Evolutionary conservation across 106 monocot species (phyloP).

Genomic region (Dendrobium chrysotoxum): DNA sequence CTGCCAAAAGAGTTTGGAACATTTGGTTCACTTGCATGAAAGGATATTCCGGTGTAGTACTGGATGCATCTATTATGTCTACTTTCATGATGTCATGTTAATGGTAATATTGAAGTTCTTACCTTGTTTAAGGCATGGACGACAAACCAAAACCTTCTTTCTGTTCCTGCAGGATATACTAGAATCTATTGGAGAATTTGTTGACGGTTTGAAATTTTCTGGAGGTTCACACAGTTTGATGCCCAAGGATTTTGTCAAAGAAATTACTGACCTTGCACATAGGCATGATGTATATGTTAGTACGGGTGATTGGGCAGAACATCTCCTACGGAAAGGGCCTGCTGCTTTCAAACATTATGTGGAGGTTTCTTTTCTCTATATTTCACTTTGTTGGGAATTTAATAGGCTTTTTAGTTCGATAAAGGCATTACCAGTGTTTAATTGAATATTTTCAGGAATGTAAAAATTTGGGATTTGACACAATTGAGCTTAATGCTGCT

Average conservation of each 20-base stretch:
- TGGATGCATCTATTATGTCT: not conserved
- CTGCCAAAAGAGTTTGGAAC: too few species aligned
- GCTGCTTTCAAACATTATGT: conserved; percentile 63
- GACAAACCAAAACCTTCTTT: not conserved
- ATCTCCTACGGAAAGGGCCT: conserved; percentile 59
- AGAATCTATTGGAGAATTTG: conserved; percentile 62
- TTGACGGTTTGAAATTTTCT: conserved; percentile 84
- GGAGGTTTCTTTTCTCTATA: conserved; percentile 33
- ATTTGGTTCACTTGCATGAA: too few species aligned
- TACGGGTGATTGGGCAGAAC: conserved; percentile 84
- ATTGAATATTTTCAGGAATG: conserved; percentile 49
- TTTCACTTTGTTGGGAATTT: not conserved
- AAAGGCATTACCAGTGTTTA: not conserved
- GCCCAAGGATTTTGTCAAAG: conserved; percentile 48
- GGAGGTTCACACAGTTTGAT: conserved; percentile 80
- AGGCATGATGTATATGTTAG: conserved; percentile 76
- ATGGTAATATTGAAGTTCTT: not conserved
- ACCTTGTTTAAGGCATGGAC: not conserved
- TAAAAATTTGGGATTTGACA: conserved; percentile 78
- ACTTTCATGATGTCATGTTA: not conserved
- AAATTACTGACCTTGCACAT: conserved; percentile 73
- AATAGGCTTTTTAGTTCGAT: not conserved
- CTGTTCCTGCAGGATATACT: conserved; percentile 43
- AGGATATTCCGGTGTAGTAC: not conserved
- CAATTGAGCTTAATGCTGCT: conserved; percentile 72